These are phyloP conservation scores for Catharanthus roseus DNA, from an alignment of 257 asterid species.

Conservation along the genomic window DNA sequence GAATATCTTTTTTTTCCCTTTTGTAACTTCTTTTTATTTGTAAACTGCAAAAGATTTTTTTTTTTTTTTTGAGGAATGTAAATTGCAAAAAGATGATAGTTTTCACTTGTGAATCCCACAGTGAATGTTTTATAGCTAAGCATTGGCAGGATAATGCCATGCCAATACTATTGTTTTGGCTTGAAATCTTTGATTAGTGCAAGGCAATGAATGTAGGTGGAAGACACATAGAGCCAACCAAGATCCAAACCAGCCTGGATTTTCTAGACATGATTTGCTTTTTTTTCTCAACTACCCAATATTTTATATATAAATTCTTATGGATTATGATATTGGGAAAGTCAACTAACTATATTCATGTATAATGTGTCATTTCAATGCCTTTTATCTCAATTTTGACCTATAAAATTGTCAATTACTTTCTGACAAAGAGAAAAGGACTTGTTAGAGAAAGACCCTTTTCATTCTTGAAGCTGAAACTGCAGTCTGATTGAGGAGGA, in stretches of 20 bases:
- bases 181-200: too few species aligned
- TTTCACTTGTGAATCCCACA: neutral
- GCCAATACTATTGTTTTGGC: neutral
- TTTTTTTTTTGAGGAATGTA: too few species aligned
- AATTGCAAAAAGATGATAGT: too few species aligned
- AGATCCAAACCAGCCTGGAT: slow-evolving; percentile 30
- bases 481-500: slow-evolving; percentile 3
- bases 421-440: slow-evolving; percentile 26
- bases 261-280: slow-evolving; percentile 4
- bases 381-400: slow-evolving; percentile 15
- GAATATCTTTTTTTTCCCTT: neutral
- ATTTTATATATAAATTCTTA: neutral
- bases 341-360: slow-evolving; percentile 44
- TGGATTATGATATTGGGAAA: slow-evolving; percentile 11
- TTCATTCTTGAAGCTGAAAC: slow-evolving; percentile 16
- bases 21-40: neutral
- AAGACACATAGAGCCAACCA: slow-evolving; percentile 21
- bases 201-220: slow-evolving; percentile 10
- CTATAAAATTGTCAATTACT: slow-evolving; percentile 28
- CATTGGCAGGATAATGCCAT: neutral
- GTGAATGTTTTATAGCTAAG: neutral
- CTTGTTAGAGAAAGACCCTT: slow-evolving; percentile 10
- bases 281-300: slow-evolving; percentile 33
- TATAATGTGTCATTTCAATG: slow-evolving; percentile 23
- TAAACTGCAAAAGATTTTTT: neutral